phyloP scores from a whole-genome alignment of 495 filamentous ascomycete genomes.

The Penicillium samsonianum region DNA sequence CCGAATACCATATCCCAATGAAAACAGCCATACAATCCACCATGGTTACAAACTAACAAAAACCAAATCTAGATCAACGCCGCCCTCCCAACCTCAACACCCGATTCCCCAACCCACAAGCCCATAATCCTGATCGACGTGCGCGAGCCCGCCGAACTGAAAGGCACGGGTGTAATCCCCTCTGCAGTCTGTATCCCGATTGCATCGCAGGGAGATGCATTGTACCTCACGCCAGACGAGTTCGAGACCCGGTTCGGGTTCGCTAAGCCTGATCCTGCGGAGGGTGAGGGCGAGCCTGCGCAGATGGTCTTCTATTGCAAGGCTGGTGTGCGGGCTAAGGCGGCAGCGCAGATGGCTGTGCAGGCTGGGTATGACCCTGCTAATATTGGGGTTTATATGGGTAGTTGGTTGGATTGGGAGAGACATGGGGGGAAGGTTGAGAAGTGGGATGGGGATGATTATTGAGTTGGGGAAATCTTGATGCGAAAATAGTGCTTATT shows the following conservation, averaged over 20 bases:
- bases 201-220: constrained; percentile 70
- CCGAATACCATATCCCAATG: too few species aligned
- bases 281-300: constrained; percentile 8
- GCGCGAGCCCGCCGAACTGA: constrained; percentile 81
- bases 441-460: constrained; percentile 45
- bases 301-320: constrained; percentile 88
- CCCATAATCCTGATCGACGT: constrained; percentile 61
- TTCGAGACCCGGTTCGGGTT: constrained; percentile 61
- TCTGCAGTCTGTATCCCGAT: constrained; percentile 78
- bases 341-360: constrained; percentile 78
- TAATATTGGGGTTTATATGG: constrained; percentile 75
- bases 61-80: constrained; percentile 38
- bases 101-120: constrained; percentile 27
- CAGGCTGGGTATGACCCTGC: constrained; percentile 73
- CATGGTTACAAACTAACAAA: neutral
- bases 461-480: neutral
- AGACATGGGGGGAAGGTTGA: constrained; percentile 64
- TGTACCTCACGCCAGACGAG: constrained; percentile 70
- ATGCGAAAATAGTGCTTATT: neutral
- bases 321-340: constrained; percentile 76
- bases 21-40: too few species aligned
- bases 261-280: constrained; percentile 39
- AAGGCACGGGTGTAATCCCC: constrained; percentile 71
- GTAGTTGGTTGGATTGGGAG: constrained; percentile 90
- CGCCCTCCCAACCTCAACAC: constrained; percentile 30